Conservation (phyloP, 768 basidiomycete species). For the Crucibulum laeve region DNA sequence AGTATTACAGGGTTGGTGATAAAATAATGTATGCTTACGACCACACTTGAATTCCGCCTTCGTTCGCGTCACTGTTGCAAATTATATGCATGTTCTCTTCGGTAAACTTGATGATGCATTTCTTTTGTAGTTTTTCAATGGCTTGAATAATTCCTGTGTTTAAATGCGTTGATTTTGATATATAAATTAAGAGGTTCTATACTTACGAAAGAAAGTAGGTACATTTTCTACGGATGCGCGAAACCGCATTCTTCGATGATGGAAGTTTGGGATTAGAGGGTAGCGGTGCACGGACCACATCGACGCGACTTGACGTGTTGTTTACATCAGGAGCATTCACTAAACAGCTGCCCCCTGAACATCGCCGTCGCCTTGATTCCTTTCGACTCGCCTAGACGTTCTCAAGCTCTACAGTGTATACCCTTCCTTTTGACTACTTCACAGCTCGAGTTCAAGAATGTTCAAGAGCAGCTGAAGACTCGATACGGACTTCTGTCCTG, state of each 20-base stretch:
- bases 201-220: slow-evolving; percentile 28
- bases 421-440: too few species aligned
- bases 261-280: too few species aligned
- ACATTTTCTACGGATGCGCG: slow-evolving; percentile 25
- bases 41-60: slow-evolving; percentile 89
- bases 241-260: slow-evolving; percentile 35
- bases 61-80: slow-evolving; percentile 74
- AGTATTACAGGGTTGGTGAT: background rate
- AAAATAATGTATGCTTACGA: slow-evolving; percentile 22
- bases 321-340: too few species aligned
- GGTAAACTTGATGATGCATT: slow-evolving; percentile 77
- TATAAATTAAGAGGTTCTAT: background rate
- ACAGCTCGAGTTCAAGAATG: too few species aligned
- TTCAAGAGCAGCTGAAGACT: too few species aligned
- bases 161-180: background rate
- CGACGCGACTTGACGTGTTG: too few species aligned
- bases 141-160: slow-evolving; percentile 70
- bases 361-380: too few species aligned
- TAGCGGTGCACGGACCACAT: too few species aligned
- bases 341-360: too few species aligned
- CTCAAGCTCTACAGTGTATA: too few species aligned
- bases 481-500: too few species aligned
- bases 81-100: slow-evolving; percentile 76
- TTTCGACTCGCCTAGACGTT: too few species aligned
- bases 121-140: slow-evolving; percentile 80